Conservation (phyloP, 2,329 filamentous ascomycete species). For the Xylariaceae sp. region DNA sequence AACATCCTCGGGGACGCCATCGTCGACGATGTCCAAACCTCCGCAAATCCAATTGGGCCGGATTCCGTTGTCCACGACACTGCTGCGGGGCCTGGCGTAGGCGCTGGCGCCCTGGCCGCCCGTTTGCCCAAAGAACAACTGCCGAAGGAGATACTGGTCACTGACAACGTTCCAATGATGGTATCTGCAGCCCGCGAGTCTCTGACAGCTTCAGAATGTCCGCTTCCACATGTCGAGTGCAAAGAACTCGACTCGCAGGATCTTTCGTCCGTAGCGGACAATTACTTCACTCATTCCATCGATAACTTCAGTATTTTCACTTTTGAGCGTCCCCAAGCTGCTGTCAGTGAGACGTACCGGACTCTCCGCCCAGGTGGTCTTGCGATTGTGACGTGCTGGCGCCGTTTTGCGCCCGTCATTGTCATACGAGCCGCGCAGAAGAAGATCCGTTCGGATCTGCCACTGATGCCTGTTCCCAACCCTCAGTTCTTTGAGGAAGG, state of each 20-base stretch:
- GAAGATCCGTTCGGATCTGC: conserved; percentile 24
- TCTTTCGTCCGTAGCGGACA: conserved; percentile 20
- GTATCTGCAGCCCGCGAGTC: conserved; percentile 26
- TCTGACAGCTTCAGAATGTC: conserved; percentile 19
- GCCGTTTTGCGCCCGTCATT: conserved; percentile 22
- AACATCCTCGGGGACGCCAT: conserved; percentile 27
- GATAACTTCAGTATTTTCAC: conserved; percentile 28
- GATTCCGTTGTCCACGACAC: conserved; percentile 30
- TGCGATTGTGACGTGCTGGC: conserved; percentile 24
- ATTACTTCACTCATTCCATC: conserved; percentile 25
- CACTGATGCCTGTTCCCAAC: conserved; percentile 22
- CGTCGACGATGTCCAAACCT: conserved; percentile 25
- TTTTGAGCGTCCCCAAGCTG: conserved; percentile 18
- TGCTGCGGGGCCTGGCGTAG: conserved; percentile 29
- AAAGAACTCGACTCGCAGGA: conserved; percentile 25
- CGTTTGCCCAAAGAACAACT: conserved; percentile 23
- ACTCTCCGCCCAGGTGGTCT: conserved; percentile 22
- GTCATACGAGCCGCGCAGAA: conserved; percentile 24
- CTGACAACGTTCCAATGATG: conserved; percentile 28
- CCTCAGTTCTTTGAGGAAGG: conserved; percentile 24
- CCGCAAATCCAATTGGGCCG: conserved; percentile 19
- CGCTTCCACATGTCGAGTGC: conserved; percentile 24
- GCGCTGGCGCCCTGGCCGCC: conserved; percentile 25
- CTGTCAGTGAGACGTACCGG: conserved; percentile 22
- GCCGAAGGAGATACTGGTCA: conserved; percentile 24